Evolutionary conservation across 441 rosid genomes (phyloP).

Genomic region (Populus trichocarpa): DNA sequence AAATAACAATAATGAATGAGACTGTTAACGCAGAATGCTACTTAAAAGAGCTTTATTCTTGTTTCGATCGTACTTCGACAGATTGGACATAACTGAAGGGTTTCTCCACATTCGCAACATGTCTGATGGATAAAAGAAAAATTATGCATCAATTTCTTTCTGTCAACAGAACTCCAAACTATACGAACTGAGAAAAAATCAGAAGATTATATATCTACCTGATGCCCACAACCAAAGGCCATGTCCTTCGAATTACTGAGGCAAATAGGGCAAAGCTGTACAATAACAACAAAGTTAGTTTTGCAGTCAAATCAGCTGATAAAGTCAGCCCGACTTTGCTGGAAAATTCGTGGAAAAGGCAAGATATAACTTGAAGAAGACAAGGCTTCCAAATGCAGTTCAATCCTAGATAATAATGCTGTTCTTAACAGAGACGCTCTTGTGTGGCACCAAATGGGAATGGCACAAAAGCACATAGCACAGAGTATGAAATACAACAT

Average conservation of each 20-base stretch:
- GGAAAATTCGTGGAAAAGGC: not conserved
- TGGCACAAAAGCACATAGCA: not conserved
- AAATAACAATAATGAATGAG: not conserved
- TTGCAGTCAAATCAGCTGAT: not conserved
- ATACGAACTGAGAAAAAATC: not conserved
- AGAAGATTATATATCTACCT: slow-evolving; percentile 37
- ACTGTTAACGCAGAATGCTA: not conserved
- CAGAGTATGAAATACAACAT: not conserved
- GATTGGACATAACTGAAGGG: slow-evolving; percentile 67
- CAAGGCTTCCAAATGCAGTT: not conserved
- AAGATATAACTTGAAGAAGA: not conserved
- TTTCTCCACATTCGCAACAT: slow-evolving; percentile 84
- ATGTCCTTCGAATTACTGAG: slow-evolving; percentile 53
- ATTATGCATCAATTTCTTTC: not conserved
- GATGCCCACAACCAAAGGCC: slow-evolving; percentile 97
- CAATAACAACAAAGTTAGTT: not conserved
- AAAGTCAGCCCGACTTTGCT: not conserved
- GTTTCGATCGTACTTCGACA: slow-evolving; percentile 61
- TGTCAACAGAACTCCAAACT: not conserved
- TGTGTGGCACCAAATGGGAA: not conserved
- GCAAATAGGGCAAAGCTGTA: slow-evolving; percentile 79
- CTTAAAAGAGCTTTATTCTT: slow-evolving; percentile 78
- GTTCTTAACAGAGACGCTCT: not conserved
- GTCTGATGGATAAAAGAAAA: slow-evolving; percentile 41
- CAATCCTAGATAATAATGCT: not conserved